A percentile compares a stretch with the other conserved stretches of the same genome.
Evolutionary conservation across 2,329 filamentous ascomycete genomes (phyloP).

Genomic region (Didymellaceae sp.): DNA sequence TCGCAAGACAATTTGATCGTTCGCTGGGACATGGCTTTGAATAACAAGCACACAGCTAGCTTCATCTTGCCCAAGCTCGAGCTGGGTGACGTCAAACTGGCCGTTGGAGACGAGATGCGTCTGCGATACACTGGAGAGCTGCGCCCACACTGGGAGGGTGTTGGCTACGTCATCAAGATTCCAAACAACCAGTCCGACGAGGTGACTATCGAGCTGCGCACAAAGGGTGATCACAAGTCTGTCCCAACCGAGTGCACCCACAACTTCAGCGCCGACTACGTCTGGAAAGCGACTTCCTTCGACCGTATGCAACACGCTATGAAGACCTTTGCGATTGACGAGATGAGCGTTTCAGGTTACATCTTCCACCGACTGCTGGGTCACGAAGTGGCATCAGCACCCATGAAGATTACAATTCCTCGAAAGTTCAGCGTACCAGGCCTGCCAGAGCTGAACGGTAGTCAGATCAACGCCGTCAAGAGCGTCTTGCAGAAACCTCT

Average conservation of each 20-base stretch:
- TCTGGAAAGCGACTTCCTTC: constrained; percentile 99
- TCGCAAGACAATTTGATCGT: constrained; percentile 95
- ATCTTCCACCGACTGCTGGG: constrained; percentile 97
- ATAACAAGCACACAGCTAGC: constrained; percentile 95
- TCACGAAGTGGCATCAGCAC: constrained; percentile 90
- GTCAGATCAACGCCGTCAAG: constrained; percentile 96
- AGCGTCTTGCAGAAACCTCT: constrained; percentile 91
- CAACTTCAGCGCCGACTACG: constrained; percentile 98
- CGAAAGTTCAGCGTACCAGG: constrained; percentile 97
- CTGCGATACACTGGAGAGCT: constrained; percentile 95
- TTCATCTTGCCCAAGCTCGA: constrained; percentile 97
- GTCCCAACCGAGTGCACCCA: constrained; percentile 95
- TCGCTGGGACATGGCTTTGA: constrained; percentile 92
- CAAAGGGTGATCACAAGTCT: constrained; percentile 93
- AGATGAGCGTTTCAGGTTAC: constrained; percentile 97
- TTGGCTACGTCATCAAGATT: constrained; percentile 99
- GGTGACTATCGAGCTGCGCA: constrained; percentile 91
- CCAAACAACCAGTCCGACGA: constrained; percentile 99
- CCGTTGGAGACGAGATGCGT: constrained; percentile 98
- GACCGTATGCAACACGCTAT: constrained; percentile 99
- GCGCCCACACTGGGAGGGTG: constrained; percentile 91
- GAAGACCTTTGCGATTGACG: constrained; percentile 98
- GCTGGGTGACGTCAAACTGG: constrained; percentile 95
- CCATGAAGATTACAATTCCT: constrained; percentile 93
- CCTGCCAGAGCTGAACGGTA: constrained; percentile 91